phyloP scores from a whole-genome alignment of 371 early-diverging fungal species.

The Mycotypha africana region DNA sequence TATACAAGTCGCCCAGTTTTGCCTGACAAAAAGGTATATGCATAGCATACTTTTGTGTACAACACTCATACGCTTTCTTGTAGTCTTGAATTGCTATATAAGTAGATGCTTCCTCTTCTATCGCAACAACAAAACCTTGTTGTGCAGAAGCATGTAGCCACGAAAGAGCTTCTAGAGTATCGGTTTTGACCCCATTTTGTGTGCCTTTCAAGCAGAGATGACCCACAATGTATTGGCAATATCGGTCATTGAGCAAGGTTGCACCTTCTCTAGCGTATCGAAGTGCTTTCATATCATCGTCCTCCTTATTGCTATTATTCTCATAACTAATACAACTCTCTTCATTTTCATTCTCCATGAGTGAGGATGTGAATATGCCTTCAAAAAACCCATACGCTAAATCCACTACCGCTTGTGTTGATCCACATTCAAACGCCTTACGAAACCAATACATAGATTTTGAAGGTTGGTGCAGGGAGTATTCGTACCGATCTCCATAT shows the following conservation, averaged over 20 bases:
- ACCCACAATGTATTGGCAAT: slow-evolving; percentile 42
- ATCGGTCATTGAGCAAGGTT: slow-evolving; percentile 26
- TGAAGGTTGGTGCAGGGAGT: slow-evolving; percentile 21
- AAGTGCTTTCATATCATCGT: slow-evolving; percentile 26
- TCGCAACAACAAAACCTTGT: slow-evolving; percentile 35
- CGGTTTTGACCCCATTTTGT: slow-evolving; percentile 10
- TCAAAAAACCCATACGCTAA: slow-evolving; percentile 36
- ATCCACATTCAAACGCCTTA: slow-evolving; percentile 30
- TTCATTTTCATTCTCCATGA: no score
- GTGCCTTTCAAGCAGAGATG: slow-evolving; percentile 25
- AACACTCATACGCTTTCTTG: slow-evolving; percentile 24
- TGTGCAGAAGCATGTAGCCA: slow-evolving; percentile 31
- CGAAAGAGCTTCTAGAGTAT: slow-evolving; percentile 25
- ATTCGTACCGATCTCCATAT: slow-evolving; percentile 37
- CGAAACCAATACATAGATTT: slow-evolving; percentile 33
- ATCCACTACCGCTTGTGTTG: slow-evolving; percentile 35
- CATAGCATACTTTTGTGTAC: slow-evolving; percentile 12
- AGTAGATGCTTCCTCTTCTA: slow-evolving; percentile 32
- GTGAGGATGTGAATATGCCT: no score
- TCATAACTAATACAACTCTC: no score
- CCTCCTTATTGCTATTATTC: slow-evolving; percentile 8
- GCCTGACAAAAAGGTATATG: slow-evolving; percentile 37
- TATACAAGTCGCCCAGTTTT: slow-evolving; percentile 38
- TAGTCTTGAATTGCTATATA: slow-evolving; percentile 31
- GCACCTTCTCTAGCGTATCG: slow-evolving; percentile 34